Evolutionary conservation across 2,329 filamentous ascomycete species (phyloP).

Genomic region (Colletotrichum lini): DNA sequence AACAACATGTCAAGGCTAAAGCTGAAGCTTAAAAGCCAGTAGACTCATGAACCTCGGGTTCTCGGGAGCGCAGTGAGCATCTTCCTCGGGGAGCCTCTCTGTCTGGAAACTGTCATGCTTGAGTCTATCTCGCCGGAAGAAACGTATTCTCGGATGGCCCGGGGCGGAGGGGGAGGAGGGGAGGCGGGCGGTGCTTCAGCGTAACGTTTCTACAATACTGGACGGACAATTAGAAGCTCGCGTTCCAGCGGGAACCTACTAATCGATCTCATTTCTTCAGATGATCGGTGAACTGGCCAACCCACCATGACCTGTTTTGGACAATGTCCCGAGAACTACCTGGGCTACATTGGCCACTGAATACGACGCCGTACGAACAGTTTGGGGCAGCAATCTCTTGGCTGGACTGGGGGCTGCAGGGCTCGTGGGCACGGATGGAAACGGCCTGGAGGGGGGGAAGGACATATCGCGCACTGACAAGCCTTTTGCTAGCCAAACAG

Average conservation of each 20-base stretch:
- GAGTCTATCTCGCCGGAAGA: no score
- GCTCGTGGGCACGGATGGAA: no score
- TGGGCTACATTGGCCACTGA: neutral
- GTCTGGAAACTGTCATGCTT: no score
- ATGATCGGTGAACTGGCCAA: conserved; percentile 4
- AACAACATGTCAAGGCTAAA: no score
- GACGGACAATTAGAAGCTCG: neutral
- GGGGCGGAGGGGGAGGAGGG: no score
- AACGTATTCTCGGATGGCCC: neutral
- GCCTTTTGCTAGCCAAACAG: neutral
- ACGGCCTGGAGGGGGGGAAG: neutral
- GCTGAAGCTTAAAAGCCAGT: no score
- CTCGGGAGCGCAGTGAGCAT: no score
- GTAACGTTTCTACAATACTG: no score
- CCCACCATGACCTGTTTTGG: conserved; percentile 7
- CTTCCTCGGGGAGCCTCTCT: no score
- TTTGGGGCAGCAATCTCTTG: neutral
- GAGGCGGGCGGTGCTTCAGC: no score
- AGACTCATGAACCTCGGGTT: no score
- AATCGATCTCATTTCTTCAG: neutral
- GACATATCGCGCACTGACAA: neutral
- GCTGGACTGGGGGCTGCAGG: no score
- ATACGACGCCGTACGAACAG: conserved; percentile 20
- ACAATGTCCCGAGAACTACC: conserved; percentile 20
- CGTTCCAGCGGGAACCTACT: neutral